Evolutionary conservation across 2,329 filamentous ascomycete genomes (phyloP).

Genomic region (Alternaria ventricosa): DNA sequence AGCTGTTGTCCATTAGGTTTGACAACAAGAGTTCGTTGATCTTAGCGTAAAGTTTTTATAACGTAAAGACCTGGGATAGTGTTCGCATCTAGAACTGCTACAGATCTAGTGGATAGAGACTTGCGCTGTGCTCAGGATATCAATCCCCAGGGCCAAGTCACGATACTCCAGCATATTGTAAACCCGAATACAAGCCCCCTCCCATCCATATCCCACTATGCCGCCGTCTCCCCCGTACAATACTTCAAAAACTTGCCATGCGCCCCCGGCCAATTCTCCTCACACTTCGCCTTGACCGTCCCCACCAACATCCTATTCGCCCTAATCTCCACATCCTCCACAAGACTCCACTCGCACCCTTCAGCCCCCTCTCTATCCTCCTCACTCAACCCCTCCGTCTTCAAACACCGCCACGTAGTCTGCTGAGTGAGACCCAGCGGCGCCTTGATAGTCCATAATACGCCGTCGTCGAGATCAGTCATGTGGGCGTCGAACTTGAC

Average conservation of each 20-base stretch:
- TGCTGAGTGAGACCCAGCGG: conserved; percentile 43
- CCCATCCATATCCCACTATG: neutral
- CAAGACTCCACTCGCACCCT: conserved; percentile 38
- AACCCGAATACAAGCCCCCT: neutral
- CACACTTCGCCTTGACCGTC: conserved; percentile 47
- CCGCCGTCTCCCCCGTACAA: conserved; percentile 16
- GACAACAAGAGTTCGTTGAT: neutral
- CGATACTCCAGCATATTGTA: neutral
- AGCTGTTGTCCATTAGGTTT: neutral
- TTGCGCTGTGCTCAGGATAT: neutral
- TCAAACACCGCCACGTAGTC: conserved; percentile 41
- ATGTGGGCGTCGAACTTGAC: conserved; percentile 45
- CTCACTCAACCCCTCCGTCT: conserved; percentile 21
- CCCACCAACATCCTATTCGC: conserved; percentile 42
- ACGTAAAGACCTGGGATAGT: neutral
- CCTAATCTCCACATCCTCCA: conserved; percentile 47
- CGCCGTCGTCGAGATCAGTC: conserved; percentile 42
- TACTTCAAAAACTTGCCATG: conserved; percentile 40
- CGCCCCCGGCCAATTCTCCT: conserved; percentile 43
- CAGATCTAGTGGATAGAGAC: neutral
- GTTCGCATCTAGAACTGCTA: neutral
- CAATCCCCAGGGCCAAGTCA: neutral
- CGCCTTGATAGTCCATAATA: conserved; percentile 45
- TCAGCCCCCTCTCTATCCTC: conserved; percentile 17
- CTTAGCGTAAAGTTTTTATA: neutral